Conservation (phyloP, 805 yeast genomes). For the Cyberlindnera mycetangii region DNA sequence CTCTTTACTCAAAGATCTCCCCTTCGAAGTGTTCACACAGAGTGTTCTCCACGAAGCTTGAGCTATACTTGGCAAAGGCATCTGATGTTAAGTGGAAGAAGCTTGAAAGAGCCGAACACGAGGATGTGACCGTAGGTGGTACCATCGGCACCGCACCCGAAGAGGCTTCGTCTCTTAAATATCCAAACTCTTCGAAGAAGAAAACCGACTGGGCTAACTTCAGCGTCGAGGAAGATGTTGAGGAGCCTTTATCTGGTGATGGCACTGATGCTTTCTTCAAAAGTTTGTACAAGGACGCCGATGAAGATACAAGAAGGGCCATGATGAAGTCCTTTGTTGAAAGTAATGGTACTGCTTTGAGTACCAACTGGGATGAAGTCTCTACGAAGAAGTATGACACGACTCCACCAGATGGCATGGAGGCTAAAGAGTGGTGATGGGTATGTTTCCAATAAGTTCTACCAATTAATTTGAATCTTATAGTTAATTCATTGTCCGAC, state of each 20-base stretch:
- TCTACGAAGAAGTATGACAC: constrained; percentile 48
- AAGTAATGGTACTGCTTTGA: constrained; percentile 88
- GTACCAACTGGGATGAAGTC: constrained; percentile 93
- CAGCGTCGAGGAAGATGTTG: constrained; percentile 39
- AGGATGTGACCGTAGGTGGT: constrained; percentile 4
- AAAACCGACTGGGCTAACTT: constrained; percentile 69
- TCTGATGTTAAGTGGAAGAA: constrained; percentile 49
- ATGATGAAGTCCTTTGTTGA: constrained; percentile 97
- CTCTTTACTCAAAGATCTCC: constrained; percentile 49
- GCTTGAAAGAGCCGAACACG: constrained; percentile 31
- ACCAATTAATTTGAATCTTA: background rate
- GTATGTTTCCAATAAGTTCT: too few species aligned
- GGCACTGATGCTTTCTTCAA: constrained; percentile 71
- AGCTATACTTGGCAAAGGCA: constrained; percentile 55
- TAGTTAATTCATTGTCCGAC: background rate
- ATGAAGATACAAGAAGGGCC: constrained; percentile 84
- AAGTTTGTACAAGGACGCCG: constrained; percentile 70
- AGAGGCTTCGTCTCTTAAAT: constrained; percentile 23
- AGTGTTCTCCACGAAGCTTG: constrained; percentile 73
- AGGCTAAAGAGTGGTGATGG: constrained; percentile 21
- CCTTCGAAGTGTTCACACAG: constrained; percentile 42
- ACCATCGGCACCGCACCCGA: background rate
- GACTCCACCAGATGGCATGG: constrained; percentile 27
- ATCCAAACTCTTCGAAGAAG: constrained; percentile 65
- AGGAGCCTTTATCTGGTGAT: constrained; percentile 40